Evolutionary conservation across 73 alveolate genomes (phyloP).

Genomic region (Tetrahymena borealis): DNA sequence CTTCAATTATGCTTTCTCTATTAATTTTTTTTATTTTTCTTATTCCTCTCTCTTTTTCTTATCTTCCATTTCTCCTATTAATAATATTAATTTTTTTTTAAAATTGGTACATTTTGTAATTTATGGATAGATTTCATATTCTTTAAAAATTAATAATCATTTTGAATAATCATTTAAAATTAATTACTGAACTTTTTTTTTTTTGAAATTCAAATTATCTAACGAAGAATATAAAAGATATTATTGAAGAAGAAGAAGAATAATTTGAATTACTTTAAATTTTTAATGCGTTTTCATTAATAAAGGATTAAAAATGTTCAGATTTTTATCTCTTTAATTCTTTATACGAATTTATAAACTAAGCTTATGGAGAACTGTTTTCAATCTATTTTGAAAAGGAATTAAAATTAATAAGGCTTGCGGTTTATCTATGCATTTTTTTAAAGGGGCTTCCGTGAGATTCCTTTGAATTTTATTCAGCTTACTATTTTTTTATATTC

Average conservation of each 20-base stretch:
- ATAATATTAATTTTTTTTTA: neutral
- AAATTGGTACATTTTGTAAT: neutral
- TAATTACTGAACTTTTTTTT: too few species aligned
- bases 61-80: neutral
- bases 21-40: neutral
- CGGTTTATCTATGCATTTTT: too few species aligned
- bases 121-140: neutral
- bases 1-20: neutral
- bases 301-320: neutral
- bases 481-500: too few species aligned
- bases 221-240: too few species aligned
- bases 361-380: neutral
- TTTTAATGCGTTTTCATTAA: neutral
- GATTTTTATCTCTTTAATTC: neutral
- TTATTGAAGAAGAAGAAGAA: too few species aligned
- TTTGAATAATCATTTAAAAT: too few species aligned
- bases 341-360: neutral
- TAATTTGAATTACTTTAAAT: neutral
- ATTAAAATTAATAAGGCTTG: too few species aligned
- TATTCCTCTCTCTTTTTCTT: neutral
- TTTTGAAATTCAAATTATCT: too few species aligned
- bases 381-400: too few species aligned
- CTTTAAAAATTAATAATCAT: too few species aligned
- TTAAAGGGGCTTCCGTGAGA: too few species aligned
- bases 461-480: too few species aligned